Evolutionary conservation across 768 basidiomycete species (phyloP).

Genomic region (Boletus bicolor): DNA sequence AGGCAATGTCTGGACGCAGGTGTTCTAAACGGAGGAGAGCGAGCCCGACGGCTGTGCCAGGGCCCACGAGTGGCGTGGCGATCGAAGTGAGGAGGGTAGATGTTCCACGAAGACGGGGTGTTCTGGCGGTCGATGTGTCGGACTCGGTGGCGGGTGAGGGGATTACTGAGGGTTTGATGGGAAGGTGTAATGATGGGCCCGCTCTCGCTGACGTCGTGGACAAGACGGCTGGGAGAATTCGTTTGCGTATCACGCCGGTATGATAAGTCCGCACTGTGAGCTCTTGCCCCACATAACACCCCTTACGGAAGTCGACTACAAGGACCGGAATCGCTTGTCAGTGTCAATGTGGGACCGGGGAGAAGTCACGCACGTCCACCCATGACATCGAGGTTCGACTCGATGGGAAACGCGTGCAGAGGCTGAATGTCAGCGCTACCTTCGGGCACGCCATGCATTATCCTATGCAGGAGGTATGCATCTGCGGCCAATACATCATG

Average conservation of each 20-base stretch:
- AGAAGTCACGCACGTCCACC: conserved; percentile 67
- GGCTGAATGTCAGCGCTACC: conserved; percentile 74
- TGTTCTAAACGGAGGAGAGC: conserved; percentile 82
- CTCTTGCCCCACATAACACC: conserved; percentile 98
- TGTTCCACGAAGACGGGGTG: conserved; percentile 62
- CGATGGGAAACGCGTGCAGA: conserved; percentile 84
- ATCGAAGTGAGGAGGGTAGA: conserved; percentile 70
- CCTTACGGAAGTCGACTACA: conserved; percentile 93
- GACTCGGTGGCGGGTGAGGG: conserved; percentile 6
- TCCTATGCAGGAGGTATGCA: conserved; percentile 75
- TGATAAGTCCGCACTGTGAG: conserved; percentile 96
- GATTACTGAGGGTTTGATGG: conserved; percentile 24
- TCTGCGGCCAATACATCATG: conserved; percentile 53
- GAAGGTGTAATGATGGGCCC: conserved; percentile 20
- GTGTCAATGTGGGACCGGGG: neutral
- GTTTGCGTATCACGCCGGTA: conserved; percentile 86
- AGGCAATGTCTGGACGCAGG: conserved; percentile 25
- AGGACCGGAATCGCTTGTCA: conserved; percentile 2
- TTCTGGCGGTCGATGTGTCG: conserved; percentile 32
- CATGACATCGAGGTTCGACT: conserved; percentile 93
- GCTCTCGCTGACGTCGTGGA: conserved; percentile 33
- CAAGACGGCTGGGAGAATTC: conserved; percentile 74
- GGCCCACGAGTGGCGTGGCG: conserved; percentile 25
- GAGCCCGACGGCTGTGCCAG: conserved; percentile 55
- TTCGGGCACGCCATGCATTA: conserved; percentile 84